phyloP scores from a whole-genome alignment of 2,329 filamentous ascomycete genomes.

The Trichoderma harzianum region DNA sequence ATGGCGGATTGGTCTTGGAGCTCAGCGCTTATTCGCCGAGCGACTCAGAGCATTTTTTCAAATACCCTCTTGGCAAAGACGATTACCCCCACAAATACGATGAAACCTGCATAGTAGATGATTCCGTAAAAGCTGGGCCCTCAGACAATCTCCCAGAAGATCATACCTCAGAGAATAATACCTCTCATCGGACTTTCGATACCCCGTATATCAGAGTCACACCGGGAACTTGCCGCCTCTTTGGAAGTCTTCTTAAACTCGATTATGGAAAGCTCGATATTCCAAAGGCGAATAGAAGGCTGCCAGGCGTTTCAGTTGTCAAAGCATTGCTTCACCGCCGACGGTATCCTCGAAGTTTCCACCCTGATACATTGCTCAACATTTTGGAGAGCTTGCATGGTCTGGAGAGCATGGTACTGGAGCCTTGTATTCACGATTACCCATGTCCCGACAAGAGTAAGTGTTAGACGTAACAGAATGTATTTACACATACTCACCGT shows the following conservation, averaged over 20 bases:
- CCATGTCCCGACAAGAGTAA: neutral
- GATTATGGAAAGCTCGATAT: neutral
- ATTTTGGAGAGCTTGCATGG: neutral
- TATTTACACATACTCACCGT: neutral
- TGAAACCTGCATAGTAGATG: neutral
- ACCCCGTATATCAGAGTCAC: neutral
- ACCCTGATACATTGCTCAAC: neutral
- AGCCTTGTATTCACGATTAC: neutral
- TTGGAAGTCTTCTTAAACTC: neutral
- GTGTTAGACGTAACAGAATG: neutral
- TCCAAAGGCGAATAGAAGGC: neutral
- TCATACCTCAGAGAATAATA: neutral
- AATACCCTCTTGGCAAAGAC: neutral
- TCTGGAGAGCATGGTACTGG: neutral
- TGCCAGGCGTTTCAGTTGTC: neutral
- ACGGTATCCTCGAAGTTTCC: neutral
- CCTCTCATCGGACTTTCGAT: neutral
- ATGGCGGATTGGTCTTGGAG: neutral
- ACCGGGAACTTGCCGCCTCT: neutral
- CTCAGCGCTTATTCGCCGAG: neutral
- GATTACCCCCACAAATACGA: neutral
- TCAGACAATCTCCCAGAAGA: neutral
- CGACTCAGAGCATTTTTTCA: neutral
- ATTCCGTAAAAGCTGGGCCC: neutral
- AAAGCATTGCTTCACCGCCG: neutral